Percentiles rank a stretch among this genome's conserved stretches.
Conservation (phyloP, 495 filamentous ascomycete genomes). For the Trichoderma parareesei region DNA sequence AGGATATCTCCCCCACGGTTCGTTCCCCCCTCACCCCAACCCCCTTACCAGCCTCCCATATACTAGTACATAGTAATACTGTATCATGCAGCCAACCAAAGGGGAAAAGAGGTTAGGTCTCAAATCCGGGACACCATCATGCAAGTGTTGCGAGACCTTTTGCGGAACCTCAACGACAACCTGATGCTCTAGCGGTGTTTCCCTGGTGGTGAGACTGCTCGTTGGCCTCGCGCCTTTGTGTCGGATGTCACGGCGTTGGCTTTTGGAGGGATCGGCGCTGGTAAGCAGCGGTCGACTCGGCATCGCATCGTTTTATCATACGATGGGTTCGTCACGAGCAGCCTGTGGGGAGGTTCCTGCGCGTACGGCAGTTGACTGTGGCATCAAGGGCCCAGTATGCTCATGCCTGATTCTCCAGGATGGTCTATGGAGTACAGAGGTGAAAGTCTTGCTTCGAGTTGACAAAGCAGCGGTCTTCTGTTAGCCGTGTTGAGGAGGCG, state of each 20-base stretch:
- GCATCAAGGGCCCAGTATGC: background rate
- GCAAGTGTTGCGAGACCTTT: background rate
- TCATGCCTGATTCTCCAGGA: background rate
- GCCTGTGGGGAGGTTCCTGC: background rate
- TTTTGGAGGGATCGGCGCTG: background rate
- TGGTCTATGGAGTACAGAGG: background rate
- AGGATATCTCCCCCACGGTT: background rate
- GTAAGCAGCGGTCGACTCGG: slow-evolving; percentile 1
- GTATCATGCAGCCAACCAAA: background rate
- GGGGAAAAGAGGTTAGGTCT: background rate
- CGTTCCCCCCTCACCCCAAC: background rate
- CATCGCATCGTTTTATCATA: background rate
- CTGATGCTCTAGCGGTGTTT: background rate
- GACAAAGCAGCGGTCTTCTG: no score
- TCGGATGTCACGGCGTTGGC: background rate
- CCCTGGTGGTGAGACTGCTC: background rate
- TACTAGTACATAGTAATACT: no score
- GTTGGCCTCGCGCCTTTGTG: background rate
- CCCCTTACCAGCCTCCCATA: background rate
- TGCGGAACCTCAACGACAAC: background rate
- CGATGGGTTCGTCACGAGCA: background rate
- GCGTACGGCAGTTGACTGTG: background rate
- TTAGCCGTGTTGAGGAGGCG: no score
- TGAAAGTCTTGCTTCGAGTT: background rate
- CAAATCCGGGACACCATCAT: background rate